Base-by-base conservation (phyloP, 768 basidiomycete species). In the Pleurotus djamor region DNA sequence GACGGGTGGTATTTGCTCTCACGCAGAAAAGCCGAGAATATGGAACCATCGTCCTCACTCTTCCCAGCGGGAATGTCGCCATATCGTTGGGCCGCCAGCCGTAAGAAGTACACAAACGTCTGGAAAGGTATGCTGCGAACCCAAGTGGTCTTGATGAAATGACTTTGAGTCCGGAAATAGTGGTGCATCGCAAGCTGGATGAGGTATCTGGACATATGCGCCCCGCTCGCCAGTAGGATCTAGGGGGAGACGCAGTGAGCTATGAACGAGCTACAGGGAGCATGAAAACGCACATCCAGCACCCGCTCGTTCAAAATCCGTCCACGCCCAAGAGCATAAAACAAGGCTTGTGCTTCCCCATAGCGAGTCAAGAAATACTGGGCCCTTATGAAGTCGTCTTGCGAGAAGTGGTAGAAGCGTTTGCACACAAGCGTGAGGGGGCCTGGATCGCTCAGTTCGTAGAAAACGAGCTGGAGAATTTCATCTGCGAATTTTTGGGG, bases 171-270 rank as follows among this genome's bases (percentile, higher is more conserved):
- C 61, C 86, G 82, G 69, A 90, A 92, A 69, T 85, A 91, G 68
- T 92, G 91, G 61, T 91, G 89, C 56, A 88, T 84, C 37, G 89
- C 87, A 55, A 88, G 80, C 71, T 92, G 91, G 48, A 87, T 79
- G 49, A 92, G 79, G 73, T 92, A 92, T 50, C 91, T 83, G 62
- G 90, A 92, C 61, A 92, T 70, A 67, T 89, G 88, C 57, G 89
- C 90, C 57, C 89, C 89, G 65, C 88, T 90, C 52, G 82, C 77
- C 59, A 91, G 74, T 57, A 92, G 80, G 66, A 88, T 88, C 90
- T 92, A 60, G 44, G 38, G 61, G 60, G 48, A 65, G 47, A 48
- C 64, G 57, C 65, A 59, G 28, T 57, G 62, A 58, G 61, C 67
- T 65, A 66, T 59, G 38, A 47, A 32, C 60, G 58, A 59, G 59